Conservation (phyloP, 805 yeast species). For the Starmerella bacillaris region DNA sequence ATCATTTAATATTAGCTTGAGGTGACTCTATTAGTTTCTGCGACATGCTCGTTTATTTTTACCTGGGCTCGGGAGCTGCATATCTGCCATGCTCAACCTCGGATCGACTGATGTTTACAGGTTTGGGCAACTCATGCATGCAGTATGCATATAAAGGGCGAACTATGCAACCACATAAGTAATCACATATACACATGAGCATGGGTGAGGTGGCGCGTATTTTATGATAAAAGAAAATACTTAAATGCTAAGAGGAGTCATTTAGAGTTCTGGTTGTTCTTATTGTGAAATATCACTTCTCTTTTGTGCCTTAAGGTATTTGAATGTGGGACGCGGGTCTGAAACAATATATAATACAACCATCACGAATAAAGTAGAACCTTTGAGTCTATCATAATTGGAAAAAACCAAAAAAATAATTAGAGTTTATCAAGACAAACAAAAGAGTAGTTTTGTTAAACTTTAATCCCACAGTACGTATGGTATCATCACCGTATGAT, state of each 20-base stretch:
- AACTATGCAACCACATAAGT: conserved; percentile 1
- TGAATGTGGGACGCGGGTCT: neutral
- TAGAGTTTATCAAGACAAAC: neutral
- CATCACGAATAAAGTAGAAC: neutral
- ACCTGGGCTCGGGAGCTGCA: no score
- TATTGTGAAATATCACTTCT: no score
- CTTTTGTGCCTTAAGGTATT: neutral
- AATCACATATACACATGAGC: neutral
- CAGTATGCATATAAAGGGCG: neutral
- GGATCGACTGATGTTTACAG: no score
- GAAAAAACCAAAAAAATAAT: neutral
- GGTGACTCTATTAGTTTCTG: no score
- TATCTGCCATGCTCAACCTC: no score
- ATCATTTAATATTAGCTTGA: no score
- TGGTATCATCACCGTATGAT: conserved; percentile 1
- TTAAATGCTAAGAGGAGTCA: neutral
- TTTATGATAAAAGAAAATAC: neutral
- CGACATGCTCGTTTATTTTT: no score
- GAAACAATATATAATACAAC: neutral
- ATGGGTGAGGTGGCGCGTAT: conserved; percentile 2
- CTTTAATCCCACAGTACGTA: neutral
- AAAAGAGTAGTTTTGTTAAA: neutral
- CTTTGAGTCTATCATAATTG: neutral
- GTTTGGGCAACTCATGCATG: neutral
- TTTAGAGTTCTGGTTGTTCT: neutral